Evolutionary conservation across 495 filamentous ascomycete genomes (phyloP).

Genomic region (Clohesyomyces aquaticus): DNA sequence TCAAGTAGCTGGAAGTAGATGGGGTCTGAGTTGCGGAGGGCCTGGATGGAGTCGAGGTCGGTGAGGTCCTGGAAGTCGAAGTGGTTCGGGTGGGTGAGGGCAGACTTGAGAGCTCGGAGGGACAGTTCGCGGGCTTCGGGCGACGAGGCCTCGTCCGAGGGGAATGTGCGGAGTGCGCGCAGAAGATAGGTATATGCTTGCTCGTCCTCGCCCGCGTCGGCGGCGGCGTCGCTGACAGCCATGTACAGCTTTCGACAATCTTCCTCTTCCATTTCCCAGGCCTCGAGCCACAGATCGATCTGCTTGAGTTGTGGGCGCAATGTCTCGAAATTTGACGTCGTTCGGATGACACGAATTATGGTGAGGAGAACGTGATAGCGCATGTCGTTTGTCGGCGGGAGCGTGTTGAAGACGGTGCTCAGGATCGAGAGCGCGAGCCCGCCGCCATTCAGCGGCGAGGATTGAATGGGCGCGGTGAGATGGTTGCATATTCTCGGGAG

Average conservation of each 20-base stretch:
- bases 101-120: constrained; percentile 79
- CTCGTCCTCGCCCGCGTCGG: constrained; percentile 74
- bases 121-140: constrained; percentile 79
- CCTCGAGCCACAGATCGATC: constrained; percentile 76
- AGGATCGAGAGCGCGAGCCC: constrained; percentile 84
- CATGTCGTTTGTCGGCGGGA: constrained; percentile 69
- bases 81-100: constrained; percentile 73
- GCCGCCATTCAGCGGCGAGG: constrained; percentile 80
- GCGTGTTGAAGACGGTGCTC: constrained; percentile 95
- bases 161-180: constrained; percentile 80
- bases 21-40: constrained; percentile 78
- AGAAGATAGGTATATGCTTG: constrained; percentile 81
- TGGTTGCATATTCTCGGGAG: constrained; percentile 84
- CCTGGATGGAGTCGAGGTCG: constrained; percentile 80
- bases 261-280: constrained; percentile 82
- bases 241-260: constrained; percentile 80
- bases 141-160: constrained; percentile 67
- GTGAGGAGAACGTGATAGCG: constrained; percentile 88
- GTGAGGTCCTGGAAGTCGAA: constrained; percentile 96
- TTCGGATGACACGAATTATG: constrained; percentile 78
- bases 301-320: constrained; percentile 77
- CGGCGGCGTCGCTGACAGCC: constrained; percentile 75
- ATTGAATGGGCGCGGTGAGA: constrained; percentile 81
- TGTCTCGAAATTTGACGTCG: constrained; percentile 66
- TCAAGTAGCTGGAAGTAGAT: constrained; percentile 88